These are phyloP conservation scores for Barnettozyma sp. DNA, from an alignment of 805 yeast genomes.

Conservation along the genomic window DNA sequence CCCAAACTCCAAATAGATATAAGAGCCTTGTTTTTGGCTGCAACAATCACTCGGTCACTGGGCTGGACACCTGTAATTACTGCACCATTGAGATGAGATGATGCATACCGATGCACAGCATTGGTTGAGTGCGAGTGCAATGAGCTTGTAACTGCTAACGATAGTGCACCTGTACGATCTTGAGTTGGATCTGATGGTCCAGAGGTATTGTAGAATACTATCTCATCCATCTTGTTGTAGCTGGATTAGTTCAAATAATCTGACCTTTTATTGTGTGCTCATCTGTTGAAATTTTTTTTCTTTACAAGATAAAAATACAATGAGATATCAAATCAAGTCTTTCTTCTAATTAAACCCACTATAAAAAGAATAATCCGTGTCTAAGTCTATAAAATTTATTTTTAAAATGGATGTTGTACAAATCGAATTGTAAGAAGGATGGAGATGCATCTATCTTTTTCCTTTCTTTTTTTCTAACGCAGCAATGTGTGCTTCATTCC, in stretches of 20 bases:
- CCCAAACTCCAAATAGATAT: conserved; percentile 67
- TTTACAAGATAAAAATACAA: too few relatives aligned
- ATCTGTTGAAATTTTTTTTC: conserved; percentile 1
- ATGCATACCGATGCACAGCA: conserved; percentile 41
- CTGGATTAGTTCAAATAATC: background rate
- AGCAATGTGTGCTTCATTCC: conserved; percentile 92
- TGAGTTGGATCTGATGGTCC: conserved; percentile 29
- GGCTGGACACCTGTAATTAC: conserved; percentile 38
- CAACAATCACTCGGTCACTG: conserved; percentile 42
- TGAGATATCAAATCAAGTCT: too few relatives aligned
- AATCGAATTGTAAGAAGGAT: too few relatives aligned
- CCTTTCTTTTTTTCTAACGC: conserved; percentile 78
- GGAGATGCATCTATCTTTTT: background rate
- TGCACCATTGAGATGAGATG: conserved; percentile 42
- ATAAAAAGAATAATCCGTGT: too few relatives aligned
- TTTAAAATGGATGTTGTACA: too few relatives aligned
- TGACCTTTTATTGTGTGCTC: background rate
- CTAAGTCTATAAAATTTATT: too few relatives aligned
- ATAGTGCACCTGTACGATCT: conserved; percentile 39
- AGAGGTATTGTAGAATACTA: conserved; percentile 39
- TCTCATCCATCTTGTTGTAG: conserved; percentile 38
- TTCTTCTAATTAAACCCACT: too few relatives aligned
- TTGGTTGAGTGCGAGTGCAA: conserved; percentile 37
- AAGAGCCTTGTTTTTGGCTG: conserved; percentile 65
- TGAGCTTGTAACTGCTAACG: conserved; percentile 35